Percentiles rank a stretch among this genome's conserved stretches.
Conservation (phyloP, 2,329 filamentous ascomycete species). For the Trematosphaeria pertusa region DNA sequence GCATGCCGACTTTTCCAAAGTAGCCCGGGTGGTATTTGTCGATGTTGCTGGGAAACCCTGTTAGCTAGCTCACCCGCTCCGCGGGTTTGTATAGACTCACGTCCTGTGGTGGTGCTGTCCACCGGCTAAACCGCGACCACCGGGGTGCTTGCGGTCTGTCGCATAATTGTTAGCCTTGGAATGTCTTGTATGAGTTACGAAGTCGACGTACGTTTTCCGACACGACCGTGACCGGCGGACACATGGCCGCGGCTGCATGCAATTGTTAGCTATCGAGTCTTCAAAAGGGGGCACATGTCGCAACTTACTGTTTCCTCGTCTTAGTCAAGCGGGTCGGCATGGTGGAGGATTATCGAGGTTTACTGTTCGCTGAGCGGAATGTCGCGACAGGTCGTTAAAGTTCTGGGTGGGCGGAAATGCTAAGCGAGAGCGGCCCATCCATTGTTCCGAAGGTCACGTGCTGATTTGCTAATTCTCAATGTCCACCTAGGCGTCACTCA, state of each 20-base stretch:
- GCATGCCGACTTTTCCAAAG: constrained; percentile 92
- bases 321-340: neutral
- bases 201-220: too few species aligned
- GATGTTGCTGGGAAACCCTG: constrained; percentile 88
- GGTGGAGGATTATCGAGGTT: neutral
- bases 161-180: too few species aligned
- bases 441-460: too few species aligned
- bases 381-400: constrained; percentile 11
- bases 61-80: too few species aligned
- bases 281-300: too few species aligned
- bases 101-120: constrained; percentile 98
- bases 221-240: constrained; percentile 95
- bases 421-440: too few species aligned
- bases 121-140: constrained; percentile 86
- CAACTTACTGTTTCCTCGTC: neutral
- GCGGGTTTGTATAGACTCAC: too few species aligned
- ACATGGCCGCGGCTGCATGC: constrained; percentile 75
- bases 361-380: neutral
- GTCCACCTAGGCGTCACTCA: too few species aligned
- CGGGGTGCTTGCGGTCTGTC: constrained; percentile 88
- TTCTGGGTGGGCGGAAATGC: neutral
- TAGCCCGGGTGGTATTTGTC: constrained; percentile 98
- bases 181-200: too few species aligned
- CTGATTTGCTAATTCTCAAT: too few species aligned
- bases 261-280: constrained; percentile 2